Base-by-base conservation (phyloP, 495 filamentous ascomycete species). In the Tuber borchii region DNA sequence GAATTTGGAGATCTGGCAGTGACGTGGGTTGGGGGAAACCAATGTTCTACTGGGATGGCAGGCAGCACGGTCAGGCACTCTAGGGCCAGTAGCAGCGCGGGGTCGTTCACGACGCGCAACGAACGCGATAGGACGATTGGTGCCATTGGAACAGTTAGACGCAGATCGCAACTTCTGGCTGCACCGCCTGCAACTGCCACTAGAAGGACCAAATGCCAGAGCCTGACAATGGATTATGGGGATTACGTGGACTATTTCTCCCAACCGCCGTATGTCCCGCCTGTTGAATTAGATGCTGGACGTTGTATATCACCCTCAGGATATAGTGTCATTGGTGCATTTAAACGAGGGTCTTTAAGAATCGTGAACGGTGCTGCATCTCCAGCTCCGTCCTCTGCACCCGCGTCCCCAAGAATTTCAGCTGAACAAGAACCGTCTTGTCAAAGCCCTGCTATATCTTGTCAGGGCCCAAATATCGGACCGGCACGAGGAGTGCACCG, bases 361-460 rank as follows among this genome's bases (percentile, higher is more conserved):
- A 89, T 90, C 73, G 87, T 86, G 40, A 90, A 90, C 80, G 88
- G 88, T 31, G 81, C 85, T n/a, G 86, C 85, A 10, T 86, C 86
- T 70, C 86, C 87, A 3, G 78, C 77, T 19, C 83, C 82, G 4
- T 81, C 79, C 14, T 80, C 78, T 42, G 75, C 78, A 9, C 71
- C 73, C 19, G 77, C 70, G 17, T 80, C 77, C 26, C 78, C 78
- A 19, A 78, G 73, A 42, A n/a, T 69, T 42, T 45, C 73, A 10
- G 46, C 65, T 37, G 72, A 40, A n/a, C 39, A 65, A 65, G 56
- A 65, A 6, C 56, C 56, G 16, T 65, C 56, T 65, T 31, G 14
- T 34, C 56, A 65, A 65, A 31, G 56, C 56, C n/a, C 56, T 65
- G 56, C 26, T 17, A 6, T 16, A 65, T 17, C n/a, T 65, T 65